Evolutionary conservation across 352 stramenopile genomes (phyloP), one percentile per base, ranked within the genome.

Genomic region (Globisporangium cystogenes): DNA sequence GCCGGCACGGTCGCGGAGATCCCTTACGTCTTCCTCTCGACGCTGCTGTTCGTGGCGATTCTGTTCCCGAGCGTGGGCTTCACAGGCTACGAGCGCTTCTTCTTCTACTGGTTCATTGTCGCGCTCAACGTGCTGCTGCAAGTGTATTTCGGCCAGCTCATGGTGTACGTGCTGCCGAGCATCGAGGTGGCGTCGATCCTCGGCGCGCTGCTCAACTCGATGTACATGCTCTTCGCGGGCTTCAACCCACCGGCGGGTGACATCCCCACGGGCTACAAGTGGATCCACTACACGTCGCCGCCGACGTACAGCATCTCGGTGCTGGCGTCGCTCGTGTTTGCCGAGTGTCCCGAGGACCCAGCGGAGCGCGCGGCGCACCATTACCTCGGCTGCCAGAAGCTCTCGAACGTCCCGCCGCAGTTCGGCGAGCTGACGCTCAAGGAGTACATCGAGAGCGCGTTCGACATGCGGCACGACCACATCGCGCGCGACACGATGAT

Each of bases 1-100:
- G 78, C 83, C 4, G 82, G 79, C 35, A 90, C 74, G 8, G 26
- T 97, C 36, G 71, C 76, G 6, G 92, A 98, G 72, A 77, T 85
- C 37, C 74, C 74, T 44, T 85, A 85, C 53, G 62, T 82, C 0
- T 48, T 73, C 37, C 36, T 79, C 24, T 70, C 62, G 24, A 44
- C 53, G 2, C 48, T 83, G 16, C 27, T 76, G 20, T 78, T 77
- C 51, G 45, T 48, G 14, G 53, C 54, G 26, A 78, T 83, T 37
- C 60, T 75, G 41, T 80, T 67, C 42, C 72, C 72, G 21, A 76
- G 61, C 33, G 69, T 81, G 24, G 74, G 74, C 7, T 76, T 85
- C 43, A 67, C 60, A 1, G 59, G 65, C 7, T 64, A 58, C 27
- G 23, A 12, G 4, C 66, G 57, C 2, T 77, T 78, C 50, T 58